Evolutionary conservation across 1,139 yeast genomes (phyloP).

Genomic region (Zygosaccharomyces pseudobailii): DNA sequence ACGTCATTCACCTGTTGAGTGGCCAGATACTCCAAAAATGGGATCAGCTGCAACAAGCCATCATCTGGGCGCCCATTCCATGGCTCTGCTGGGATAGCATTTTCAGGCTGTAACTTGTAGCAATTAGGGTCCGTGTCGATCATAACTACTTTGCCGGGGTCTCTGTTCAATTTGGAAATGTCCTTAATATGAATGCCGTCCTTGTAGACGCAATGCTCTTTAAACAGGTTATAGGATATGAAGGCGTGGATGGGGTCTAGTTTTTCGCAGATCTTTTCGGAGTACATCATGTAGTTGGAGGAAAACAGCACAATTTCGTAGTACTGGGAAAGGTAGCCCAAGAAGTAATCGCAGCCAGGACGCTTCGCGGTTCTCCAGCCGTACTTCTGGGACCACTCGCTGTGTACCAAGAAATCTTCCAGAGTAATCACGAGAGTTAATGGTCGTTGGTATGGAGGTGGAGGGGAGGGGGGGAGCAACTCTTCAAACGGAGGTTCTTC

Average conservation of each 20-base stretch:
- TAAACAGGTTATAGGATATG: conserved; percentile 78
- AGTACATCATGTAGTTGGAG: conserved; percentile 77
- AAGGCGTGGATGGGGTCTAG: conserved; percentile 91
- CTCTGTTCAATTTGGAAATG: conserved; percentile 84
- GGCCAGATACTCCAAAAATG: conserved; percentile 91
- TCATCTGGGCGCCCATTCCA: conserved; percentile 91
- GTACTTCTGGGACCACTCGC: conserved; percentile 84
- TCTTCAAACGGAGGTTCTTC: conserved; percentile 93
- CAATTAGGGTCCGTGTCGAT: conserved; percentile 75
- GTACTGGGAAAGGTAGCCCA: conserved; percentile 90
- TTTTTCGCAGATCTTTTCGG: conserved; percentile 79
- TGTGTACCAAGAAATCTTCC: conserved; percentile 86
- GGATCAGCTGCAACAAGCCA: conserved; percentile 71
- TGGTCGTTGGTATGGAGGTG: conserved; percentile 91
- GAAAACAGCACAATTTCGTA: conserved; percentile 92
- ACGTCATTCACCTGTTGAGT: conserved; percentile 88
- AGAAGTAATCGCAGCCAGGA: conserved; percentile 95
- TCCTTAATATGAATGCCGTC: conserved; percentile 86
- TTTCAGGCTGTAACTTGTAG: conserved; percentile 82
- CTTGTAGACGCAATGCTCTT: conserved; percentile 82
- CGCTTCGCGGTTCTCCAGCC: conserved; percentile 99
- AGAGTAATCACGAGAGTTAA: conserved; percentile 81
- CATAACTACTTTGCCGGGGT: conserved; percentile 70
- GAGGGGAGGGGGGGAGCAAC: conserved; percentile 85
- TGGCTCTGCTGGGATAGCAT: conserved; percentile 73